A percentile compares a stretch with the other conserved stretches of the same genome.
Conservation (phyloP, 805 yeast species). For the Lipomyces kockii region DNA sequence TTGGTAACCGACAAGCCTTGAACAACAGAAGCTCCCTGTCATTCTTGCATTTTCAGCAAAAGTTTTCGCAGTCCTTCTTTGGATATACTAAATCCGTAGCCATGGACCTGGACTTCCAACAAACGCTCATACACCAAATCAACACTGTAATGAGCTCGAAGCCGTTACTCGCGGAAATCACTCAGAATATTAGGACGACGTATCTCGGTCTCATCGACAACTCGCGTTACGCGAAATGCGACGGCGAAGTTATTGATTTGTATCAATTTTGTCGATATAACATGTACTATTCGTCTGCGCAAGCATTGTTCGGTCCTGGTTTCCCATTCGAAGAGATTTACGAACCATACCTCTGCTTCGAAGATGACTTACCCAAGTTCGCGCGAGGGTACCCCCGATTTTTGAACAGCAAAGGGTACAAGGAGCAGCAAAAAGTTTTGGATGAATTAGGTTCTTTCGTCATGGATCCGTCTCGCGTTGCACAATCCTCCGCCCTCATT, state of each 20-base stretch:
- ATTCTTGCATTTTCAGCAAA: conserved; percentile 7
- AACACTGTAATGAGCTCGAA: neutral
- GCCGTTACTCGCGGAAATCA: conserved; percentile 4
- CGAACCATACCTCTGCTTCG: conserved; percentile 20
- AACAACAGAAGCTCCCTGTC: conserved; percentile 3
- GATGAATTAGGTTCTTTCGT: conserved; percentile 19
- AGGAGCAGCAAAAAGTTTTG: conserved; percentile 23
- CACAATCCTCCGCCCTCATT: conserved; percentile 9
- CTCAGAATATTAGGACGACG: neutral
- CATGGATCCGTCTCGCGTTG: conserved; percentile 10
- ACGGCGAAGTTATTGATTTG: conserved; percentile 8
- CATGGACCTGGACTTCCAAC: conserved; percentile 6
- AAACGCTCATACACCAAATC: neutral
- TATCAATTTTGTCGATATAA: conserved; percentile 7
- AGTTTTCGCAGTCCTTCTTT: conserved; percentile 9
- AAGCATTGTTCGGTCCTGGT: conserved; percentile 24
- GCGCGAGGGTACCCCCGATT: conserved; percentile 21
- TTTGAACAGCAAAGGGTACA: conserved; percentile 15
- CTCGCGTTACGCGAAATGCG: neutral
- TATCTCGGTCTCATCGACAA: neutral
- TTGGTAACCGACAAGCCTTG: conserved; percentile 12
- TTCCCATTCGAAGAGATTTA: conserved; percentile 24
- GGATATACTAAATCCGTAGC: conserved; percentile 12
- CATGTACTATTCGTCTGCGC: conserved; percentile 16
- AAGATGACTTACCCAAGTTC: conserved; percentile 24